A percentile compares a stretch with the other conserved stretches of the same genome.
phyloP scores from a whole-genome alignment of 1,284 basidiomycete genomes.

The Naganishia sp. region DNA sequence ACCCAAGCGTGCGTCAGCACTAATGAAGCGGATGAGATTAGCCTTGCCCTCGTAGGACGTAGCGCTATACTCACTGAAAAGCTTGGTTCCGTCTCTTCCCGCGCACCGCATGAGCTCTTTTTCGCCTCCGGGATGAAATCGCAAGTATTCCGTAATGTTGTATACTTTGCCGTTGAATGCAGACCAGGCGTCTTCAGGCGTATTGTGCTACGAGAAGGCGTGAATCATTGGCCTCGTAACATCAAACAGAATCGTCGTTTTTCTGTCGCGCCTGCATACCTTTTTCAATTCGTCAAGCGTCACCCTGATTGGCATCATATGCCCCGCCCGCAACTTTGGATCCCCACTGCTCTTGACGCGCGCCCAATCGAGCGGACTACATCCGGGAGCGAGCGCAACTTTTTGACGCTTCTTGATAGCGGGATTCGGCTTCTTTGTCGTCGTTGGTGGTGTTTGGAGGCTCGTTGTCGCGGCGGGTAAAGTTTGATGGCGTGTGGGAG shows the following conservation, averaged over 20 bases:
- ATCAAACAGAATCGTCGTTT: background rate
- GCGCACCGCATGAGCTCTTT: conserved; percentile 94
- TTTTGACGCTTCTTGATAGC: conserved; percentile 67
- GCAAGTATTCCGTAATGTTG: conserved; percentile 89
- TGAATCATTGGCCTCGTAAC: background rate
- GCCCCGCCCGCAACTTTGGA: conserved; percentile 26
- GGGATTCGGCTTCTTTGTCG: conserved; percentile 55
- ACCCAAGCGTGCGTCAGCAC: conserved; percentile 79
- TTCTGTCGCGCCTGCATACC: conserved; percentile 56
- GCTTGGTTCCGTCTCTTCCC: conserved; percentile 87
- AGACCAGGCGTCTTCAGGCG: conserved; percentile 86
- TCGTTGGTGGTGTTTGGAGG: conserved; percentile 62
- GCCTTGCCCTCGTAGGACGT: background rate
- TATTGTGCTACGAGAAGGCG: conserved; percentile 44
- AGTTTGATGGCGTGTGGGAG: conserved; percentile 61
- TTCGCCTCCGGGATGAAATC: conserved; percentile 92
- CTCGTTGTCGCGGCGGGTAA: conserved; percentile 17
- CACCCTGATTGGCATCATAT: conserved; percentile 65
- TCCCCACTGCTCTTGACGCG: conserved; percentile 74
- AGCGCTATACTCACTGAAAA: conserved; percentile 71
- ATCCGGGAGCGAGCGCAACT: conserved; percentile 87
- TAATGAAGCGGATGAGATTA: conserved; percentile 31
- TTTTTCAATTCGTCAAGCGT: conserved; percentile 78
- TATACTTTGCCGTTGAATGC: conserved; percentile 92
- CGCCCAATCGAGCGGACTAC: conserved; percentile 93